A percentile compares a stretch with the other conserved stretches of the same genome.
phyloP scores from a whole-genome alignment of 345 rosid species.

The Camelina sativa region DNA sequence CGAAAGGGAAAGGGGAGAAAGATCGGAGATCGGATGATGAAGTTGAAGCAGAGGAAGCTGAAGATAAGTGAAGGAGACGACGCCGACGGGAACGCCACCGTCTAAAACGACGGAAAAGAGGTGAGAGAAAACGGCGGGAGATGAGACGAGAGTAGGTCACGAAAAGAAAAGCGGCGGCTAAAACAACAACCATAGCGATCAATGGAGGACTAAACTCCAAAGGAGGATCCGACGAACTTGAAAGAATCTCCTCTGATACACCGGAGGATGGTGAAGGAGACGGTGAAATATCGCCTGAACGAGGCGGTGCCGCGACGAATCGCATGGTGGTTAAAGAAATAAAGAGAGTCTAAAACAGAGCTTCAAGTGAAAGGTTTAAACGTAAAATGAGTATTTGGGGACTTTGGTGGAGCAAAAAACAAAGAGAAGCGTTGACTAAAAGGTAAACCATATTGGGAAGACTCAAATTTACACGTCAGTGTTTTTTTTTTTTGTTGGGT shows the following conservation, averaged over 20 bases:
- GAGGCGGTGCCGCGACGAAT: conserved; percentile 36
- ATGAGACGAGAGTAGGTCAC: conserved; percentile 84
- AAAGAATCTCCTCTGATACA: conserved; percentile 12
- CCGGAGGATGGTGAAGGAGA: conserved; percentile 36
- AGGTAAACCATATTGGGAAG: conserved; percentile 40
- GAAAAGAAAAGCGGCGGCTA: conserved; percentile 73
- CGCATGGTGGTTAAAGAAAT: conserved; percentile 32
- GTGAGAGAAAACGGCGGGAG: conserved; percentile 65
- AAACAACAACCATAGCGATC: conserved; percentile 89
- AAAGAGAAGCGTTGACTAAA: conserved; percentile 35
- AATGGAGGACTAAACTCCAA: conserved; percentile 86
- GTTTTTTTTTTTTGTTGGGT: background rate
- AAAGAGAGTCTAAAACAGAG: conserved; percentile 37
- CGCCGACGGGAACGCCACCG: conserved; percentile 59
- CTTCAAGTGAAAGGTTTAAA: conserved; percentile 33
- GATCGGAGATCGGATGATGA: conserved; percentile 52
- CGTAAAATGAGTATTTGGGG: conserved; percentile 36
- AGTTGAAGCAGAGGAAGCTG: conserved; percentile 58
- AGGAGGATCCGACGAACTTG: conserved; percentile 52
- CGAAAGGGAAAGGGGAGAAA: conserved; percentile 61
- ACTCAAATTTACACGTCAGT: conserved; percentile 36
- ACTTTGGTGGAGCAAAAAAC: background rate
- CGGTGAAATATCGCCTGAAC: conserved; percentile 34
- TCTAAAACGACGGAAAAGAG: conserved; percentile 52
- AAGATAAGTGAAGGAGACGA: conserved; percentile 45